Percentiles rank a stretch among this genome's conserved stretches.
Conservation (phyloP, 2,329 filamentous ascomycete species). For the Akanthomyces uredinophilus region DNA sequence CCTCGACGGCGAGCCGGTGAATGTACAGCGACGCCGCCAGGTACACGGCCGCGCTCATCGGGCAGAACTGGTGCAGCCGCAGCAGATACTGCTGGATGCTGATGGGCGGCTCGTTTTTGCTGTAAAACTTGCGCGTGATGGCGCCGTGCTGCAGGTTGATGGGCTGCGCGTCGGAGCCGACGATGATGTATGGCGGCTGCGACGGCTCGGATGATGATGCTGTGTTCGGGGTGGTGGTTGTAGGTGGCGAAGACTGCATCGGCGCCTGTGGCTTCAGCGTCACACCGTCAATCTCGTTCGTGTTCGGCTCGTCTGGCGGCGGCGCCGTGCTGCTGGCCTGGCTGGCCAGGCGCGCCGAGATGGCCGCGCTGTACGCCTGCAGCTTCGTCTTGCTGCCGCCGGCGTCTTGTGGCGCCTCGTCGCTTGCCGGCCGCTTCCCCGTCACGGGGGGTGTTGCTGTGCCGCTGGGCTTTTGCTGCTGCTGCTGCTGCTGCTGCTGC, state of each 20-base stretch:
- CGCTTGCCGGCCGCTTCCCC: slow-evolving; percentile 8
- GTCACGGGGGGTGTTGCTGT: slow-evolving; percentile 1
- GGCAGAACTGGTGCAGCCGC: slow-evolving; percentile 84
- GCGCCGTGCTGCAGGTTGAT: slow-evolving; percentile 75
- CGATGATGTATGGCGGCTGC: slow-evolving; percentile 51
- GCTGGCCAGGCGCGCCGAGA: slow-evolving; percentile 23
- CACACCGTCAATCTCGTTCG: slow-evolving; percentile 42
- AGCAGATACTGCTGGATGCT: slow-evolving; percentile 77
- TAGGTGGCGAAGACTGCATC: slow-evolving; percentile 25
- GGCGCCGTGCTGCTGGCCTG: slow-evolving; percentile 15
- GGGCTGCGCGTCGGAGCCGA: slow-evolving; percentile 66
- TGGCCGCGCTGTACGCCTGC: slow-evolving; percentile 25
- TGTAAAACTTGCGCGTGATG: slow-evolving; percentile 90
- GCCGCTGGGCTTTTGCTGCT: background rate
- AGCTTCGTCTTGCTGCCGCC: slow-evolving; percentile 18
- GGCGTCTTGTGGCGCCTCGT: too few species aligned
- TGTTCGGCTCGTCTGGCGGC: background rate
- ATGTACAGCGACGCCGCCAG: slow-evolving; percentile 86
- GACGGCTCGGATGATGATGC: background rate
- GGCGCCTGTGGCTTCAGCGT: slow-evolving; percentile 34
- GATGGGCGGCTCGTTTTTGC: slow-evolving; percentile 79
- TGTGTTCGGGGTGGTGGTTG: slow-evolving; percentile 14
- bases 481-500: background rate
- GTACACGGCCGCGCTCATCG: slow-evolving; percentile 90
- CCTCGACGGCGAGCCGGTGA: slow-evolving; percentile 70